Evolutionary conservation across 495 filamentous ascomycete species (phyloP).

Genomic region (Elasticomyces elasticus): DNA sequence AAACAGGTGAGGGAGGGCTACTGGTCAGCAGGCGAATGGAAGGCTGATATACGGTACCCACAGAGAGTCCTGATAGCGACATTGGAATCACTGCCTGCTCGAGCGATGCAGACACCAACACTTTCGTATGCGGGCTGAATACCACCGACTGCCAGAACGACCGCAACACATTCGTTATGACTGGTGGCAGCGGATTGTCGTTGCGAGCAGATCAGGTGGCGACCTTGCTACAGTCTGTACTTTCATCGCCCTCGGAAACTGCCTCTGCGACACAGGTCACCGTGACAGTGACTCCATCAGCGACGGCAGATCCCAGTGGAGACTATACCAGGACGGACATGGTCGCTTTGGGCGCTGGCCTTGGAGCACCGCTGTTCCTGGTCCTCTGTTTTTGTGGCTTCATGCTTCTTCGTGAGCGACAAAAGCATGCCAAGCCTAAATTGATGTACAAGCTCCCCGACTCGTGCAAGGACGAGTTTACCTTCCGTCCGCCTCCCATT

Average conservation of each 20-base stretch:
- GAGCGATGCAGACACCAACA: constrained; percentile 4
- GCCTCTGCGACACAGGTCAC: not conserved
- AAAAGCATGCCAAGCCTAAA: constrained; percentile 3
- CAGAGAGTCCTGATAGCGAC: not conserved
- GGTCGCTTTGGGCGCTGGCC: constrained; percentile 6
- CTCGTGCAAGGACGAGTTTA: constrained; percentile 8
- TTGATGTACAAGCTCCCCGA: constrained; percentile 20
- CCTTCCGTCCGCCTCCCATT: constrained; percentile 3
- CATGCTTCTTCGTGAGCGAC: constrained; percentile 6
- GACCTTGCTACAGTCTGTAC: not conserved
- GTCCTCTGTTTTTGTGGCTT: not conserved
- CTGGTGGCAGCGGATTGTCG: not conserved
- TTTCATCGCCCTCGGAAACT: not conserved
- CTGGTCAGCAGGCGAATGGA: not conserved
- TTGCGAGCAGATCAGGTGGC: constrained; percentile 11
- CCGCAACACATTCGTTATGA: constrained; percentile 10
- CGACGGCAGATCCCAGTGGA: not conserved
- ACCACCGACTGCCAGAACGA: constrained; percentile 3
- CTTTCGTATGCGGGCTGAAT: constrained; percentile 14
- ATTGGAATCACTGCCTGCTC: constrained; percentile 11
- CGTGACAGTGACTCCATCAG: constrained; percentile 2
- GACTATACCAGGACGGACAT: not conserved
- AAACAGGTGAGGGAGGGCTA: not conserved
- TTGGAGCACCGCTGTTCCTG: constrained; percentile 9
- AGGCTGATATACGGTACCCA: not conserved